These are phyloP conservation scores for Meyerozyma smithsonii DNA, from an alignment of 1,139 yeast genomes.

Conservation along the genomic window DNA sequence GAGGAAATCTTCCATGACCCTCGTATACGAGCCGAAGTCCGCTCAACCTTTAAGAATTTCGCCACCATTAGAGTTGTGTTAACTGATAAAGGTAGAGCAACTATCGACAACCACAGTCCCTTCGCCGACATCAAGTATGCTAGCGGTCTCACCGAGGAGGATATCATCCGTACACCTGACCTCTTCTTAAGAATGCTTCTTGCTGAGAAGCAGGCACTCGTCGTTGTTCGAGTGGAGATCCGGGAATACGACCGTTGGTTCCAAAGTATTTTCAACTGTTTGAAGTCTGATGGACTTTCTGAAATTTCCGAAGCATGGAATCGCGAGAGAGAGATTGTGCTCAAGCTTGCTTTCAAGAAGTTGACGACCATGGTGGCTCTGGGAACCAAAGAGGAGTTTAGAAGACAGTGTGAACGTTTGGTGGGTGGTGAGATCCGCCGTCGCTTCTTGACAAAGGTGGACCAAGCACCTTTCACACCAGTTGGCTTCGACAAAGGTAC, in stretches of 20 bases:
- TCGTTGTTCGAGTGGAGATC: constrained; percentile 44
- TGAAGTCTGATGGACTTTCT: constrained; percentile 80
- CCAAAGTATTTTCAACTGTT: constrained; percentile 48
- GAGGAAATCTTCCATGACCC: constrained; percentile 83
- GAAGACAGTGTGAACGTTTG: constrained; percentile 70
- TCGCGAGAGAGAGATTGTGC: constrained; percentile 61
- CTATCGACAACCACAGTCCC: constrained; percentile 76
- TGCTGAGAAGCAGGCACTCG: constrained; percentile 70
- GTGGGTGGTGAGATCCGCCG: constrained; percentile 68
- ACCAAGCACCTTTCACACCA: constrained; percentile 93
- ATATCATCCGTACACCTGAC: constrained; percentile 72
- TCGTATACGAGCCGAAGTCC: constrained; percentile 68
- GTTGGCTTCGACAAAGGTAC: constrained; percentile 74
- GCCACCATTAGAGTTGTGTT: constrained; percentile 71
- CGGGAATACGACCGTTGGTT: constrained; percentile 42
- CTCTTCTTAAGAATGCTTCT: constrained; percentile 82
- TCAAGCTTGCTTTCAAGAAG: constrained; percentile 63
- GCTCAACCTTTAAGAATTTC: constrained; percentile 62
- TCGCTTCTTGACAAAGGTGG: constrained; percentile 63
- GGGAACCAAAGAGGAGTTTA: constrained; percentile 79
- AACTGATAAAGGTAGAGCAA: constrained; percentile 82
- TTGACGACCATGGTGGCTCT: constrained; percentile 64
- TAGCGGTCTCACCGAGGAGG: constrained; percentile 69
- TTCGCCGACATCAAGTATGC: constrained; percentile 92
- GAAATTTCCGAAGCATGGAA: constrained; percentile 84